Conservation (phyloP, 495 filamentous ascomycete genomes). For the Cudoniella acicularis region DNA sequence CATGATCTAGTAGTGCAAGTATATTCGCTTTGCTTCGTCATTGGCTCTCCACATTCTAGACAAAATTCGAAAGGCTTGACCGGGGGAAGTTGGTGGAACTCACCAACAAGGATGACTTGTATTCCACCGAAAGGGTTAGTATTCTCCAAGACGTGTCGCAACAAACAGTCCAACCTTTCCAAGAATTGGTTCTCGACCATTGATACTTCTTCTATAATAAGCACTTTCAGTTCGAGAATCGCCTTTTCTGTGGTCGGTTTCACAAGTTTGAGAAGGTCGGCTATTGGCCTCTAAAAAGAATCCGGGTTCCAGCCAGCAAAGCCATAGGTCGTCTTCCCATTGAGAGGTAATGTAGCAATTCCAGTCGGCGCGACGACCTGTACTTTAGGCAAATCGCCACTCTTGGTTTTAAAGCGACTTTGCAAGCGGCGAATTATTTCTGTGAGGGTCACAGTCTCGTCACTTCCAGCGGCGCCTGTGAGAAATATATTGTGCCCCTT, state of each 20-base stretch:
- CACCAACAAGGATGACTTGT: constrained; percentile 40
- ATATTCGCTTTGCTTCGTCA: constrained; percentile 1
- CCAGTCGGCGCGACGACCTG: constrained; percentile 54
- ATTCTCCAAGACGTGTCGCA: constrained; percentile 31
- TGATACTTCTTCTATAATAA: constrained; percentile 43
- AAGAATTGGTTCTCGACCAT: constrained; percentile 55
- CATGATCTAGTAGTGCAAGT: not conserved
- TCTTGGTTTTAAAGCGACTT: constrained; percentile 9
- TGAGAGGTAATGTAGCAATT: constrained; percentile 48
- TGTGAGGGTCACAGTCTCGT: not conserved
- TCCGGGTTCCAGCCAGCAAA: constrained; percentile 46
- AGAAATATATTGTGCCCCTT: not conserved
- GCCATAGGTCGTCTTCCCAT: constrained; percentile 49
- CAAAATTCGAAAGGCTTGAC: constrained; percentile 38
- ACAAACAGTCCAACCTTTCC: constrained; percentile 46
- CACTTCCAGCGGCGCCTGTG: not conserved
- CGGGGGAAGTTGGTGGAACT: constrained; percentile 43
- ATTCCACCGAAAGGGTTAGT: constrained; percentile 14
- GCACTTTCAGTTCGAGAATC: constrained; percentile 1
- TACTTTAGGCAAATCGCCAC: constrained; percentile 2
- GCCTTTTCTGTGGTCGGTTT: not conserved
- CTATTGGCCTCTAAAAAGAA: constrained; percentile 25
- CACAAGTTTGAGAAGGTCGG: constrained; percentile 14
- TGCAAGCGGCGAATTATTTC: constrained; percentile 8
- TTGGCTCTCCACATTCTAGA: constrained; percentile 31